These are phyloP conservation scores for Saccharum spontaneum DNA, from an alignment of 176 grass and related monocot genomes.

Conservation along the genomic window DNA sequence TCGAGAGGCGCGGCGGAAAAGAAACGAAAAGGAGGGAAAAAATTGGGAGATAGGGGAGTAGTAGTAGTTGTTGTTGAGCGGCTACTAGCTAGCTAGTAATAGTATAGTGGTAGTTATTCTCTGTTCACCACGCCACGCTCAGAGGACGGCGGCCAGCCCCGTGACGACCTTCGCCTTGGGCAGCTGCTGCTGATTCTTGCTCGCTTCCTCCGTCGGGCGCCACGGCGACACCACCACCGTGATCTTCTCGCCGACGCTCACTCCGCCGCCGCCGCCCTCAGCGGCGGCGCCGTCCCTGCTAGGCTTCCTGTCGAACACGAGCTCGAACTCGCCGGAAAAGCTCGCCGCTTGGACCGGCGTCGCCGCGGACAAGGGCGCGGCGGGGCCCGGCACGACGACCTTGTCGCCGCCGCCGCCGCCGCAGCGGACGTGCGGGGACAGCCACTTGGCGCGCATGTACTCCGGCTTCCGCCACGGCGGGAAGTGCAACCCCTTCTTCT, in stretches of 20 bases:
- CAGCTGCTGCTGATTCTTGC: neutral
- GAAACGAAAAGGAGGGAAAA: slow-evolving; percentile 12
- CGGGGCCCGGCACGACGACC: neutral
- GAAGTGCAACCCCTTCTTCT: slow-evolving; percentile 90
- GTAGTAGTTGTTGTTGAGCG: neutral
- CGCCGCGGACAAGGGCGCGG: neutral
- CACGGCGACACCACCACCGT: slow-evolving; percentile 62
- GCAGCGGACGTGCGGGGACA: slow-evolving; percentile 50
- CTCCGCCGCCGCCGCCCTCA: neutral
- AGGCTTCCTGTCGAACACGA: slow-evolving; percentile 31
- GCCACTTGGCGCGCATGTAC: slow-evolving; percentile 97
- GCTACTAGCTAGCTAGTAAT: neutral
- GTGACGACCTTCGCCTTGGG: slow-evolving; percentile 65
- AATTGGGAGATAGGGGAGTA: neutral
- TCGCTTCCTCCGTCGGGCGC: slow-evolving; percentile 49
- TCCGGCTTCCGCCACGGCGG: slow-evolving; percentile 83
- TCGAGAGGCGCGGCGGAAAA: slow-evolving; percentile 37
- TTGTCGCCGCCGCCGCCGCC: slow-evolving; percentile 29
- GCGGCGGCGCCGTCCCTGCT: neutral
- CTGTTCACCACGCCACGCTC: slow-evolving; percentile 51
- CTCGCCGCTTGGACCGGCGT: slow-evolving; percentile 42
- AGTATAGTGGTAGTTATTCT: slow-evolving; percentile 7
- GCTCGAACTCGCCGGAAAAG: slow-evolving; percentile 65
- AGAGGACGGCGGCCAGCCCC: slow-evolving; percentile 80
- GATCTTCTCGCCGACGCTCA: slow-evolving; percentile 35